Evolutionary conservation across 2,329 filamentous ascomycete species (phyloP).

Genomic region (Xylaria sp.): DNA sequence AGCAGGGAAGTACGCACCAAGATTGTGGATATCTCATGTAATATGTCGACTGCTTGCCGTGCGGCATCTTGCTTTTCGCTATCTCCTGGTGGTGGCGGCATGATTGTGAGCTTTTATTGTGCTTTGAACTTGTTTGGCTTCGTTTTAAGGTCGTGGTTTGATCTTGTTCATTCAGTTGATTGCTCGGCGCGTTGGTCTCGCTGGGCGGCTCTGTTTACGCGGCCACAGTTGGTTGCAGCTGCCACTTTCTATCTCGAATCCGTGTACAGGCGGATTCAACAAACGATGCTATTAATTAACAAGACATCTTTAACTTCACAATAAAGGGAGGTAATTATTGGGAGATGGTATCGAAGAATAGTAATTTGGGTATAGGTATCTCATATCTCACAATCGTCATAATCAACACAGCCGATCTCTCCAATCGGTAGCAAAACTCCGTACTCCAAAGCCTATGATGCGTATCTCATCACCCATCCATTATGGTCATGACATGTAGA

Average conservation of each 20-base stretch:
- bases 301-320: background rate
- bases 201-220: constrained; percentile 22
- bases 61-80: constrained; percentile 77
- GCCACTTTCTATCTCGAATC: constrained; percentile 9
- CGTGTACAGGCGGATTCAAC: background rate
- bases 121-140: background rate
- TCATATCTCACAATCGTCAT: constrained; percentile 17
- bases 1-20: constrained; percentile 68
- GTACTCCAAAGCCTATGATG: constrained; percentile 25
- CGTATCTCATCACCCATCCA: constrained; percentile 9
- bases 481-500: background rate
- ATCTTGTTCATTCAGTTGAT: background rate
- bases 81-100: constrained; percentile 51
- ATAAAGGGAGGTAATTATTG: background rate
- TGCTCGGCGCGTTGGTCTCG: constrained; percentile 33
- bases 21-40: constrained; percentile 87
- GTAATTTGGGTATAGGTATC: constrained; percentile 29
- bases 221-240: constrained; percentile 40
- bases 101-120: constrained; percentile 9
- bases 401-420: constrained; percentile 19
- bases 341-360: constrained; percentile 10
- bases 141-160: background rate
- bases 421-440: constrained; percentile 22
- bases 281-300: background rate
- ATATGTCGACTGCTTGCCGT: constrained; percentile 83